Conservation (phyloP, 2,329 filamentous ascomycete species). For the Capronia coronata region DNA sequence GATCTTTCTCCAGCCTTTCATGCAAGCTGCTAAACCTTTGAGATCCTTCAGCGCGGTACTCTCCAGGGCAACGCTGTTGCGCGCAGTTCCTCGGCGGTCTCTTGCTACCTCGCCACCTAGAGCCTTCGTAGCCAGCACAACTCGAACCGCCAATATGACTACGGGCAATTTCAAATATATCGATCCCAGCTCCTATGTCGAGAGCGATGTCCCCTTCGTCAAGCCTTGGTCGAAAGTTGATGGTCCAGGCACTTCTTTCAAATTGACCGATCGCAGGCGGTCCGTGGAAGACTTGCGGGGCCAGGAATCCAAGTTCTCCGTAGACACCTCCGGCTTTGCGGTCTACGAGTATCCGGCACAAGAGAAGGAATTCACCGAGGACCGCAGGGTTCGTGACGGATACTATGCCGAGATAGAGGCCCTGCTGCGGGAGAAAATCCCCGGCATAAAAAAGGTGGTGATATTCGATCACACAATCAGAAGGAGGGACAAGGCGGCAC, state of each 20-base stretch:
- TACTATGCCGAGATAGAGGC: conserved; percentile 60
- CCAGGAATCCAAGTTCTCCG: conserved; percentile 26
- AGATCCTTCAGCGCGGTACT: background rate
- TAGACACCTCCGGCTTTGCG: background rate
- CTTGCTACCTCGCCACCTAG: background rate
- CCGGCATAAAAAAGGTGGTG: conserved; percentile 54
- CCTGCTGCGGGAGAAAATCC: conserved; percentile 50
- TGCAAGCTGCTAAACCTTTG: background rate
- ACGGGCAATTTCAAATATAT: background rate
- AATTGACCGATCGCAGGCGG: conserved; percentile 39
- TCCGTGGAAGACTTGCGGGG: conserved; percentile 53
- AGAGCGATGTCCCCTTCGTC: conserved; percentile 31
- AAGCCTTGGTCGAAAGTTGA: conserved; percentile 63
- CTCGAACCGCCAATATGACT: background rate
- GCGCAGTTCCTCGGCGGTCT: background rate
- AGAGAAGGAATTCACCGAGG: conserved; percentile 52
- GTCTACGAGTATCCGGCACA: conserved; percentile 39
- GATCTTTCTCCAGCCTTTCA: too few species aligned
- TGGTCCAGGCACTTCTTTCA: conserved; percentile 51
- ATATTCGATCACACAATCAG: conserved; percentile 71
- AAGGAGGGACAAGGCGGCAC: conserved; percentile 46
- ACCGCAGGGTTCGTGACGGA: conserved; percentile 46
- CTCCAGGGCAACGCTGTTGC: background rate
- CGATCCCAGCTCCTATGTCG: conserved; percentile 40
- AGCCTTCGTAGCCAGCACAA: background rate